These are phyloP conservation scores for Phytophthora aleatoria DNA, from an alignment of 352 stramenopile genomes.

Conservation along the genomic window DNA sequence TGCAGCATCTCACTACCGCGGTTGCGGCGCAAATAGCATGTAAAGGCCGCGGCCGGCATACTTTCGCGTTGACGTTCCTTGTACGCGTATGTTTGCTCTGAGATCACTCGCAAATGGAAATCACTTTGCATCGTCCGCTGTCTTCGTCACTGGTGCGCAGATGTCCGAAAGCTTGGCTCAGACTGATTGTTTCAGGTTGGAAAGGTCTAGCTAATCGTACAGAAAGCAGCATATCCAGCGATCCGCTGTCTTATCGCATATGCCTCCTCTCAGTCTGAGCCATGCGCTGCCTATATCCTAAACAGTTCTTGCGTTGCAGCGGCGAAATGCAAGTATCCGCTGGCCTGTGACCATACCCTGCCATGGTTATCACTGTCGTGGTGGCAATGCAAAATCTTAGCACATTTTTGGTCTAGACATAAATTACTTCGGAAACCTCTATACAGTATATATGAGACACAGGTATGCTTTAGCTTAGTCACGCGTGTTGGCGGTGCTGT, in stretches of 20 bases:
- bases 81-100: constrained; percentile 21
- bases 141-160: constrained; percentile 13
- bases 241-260: constrained; percentile 29
- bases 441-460: constrained; percentile 24
- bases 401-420: constrained; percentile 15
- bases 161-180: constrained; percentile 23
- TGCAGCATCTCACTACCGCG: constrained; percentile 10
- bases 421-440: constrained; percentile 29
- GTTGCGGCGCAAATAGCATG: constrained; percentile 4
- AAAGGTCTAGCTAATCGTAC: constrained; percentile 19
- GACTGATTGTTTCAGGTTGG: constrained; percentile 16
- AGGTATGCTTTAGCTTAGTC: constrained; percentile 9
- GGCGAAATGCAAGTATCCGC: constrained; percentile 9
- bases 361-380: background rate
- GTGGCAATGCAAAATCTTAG: constrained; percentile 1
- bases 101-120: constrained; percentile 20
- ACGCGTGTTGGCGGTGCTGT: constrained; percentile 13
- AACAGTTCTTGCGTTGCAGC: constrained; percentile 16
- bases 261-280: constrained; percentile 5
- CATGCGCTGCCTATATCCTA: constrained; percentile 1
- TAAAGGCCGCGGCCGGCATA: constrained; percentile 15
- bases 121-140: background rate
- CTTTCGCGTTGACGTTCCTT: constrained; percentile 23
- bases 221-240: constrained; percentile 13
- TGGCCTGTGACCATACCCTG: constrained; percentile 3